Base-by-base conservation (phyloP, 2,329 filamentous ascomycete genomes). In the Cercospora brassicicola region DNA sequence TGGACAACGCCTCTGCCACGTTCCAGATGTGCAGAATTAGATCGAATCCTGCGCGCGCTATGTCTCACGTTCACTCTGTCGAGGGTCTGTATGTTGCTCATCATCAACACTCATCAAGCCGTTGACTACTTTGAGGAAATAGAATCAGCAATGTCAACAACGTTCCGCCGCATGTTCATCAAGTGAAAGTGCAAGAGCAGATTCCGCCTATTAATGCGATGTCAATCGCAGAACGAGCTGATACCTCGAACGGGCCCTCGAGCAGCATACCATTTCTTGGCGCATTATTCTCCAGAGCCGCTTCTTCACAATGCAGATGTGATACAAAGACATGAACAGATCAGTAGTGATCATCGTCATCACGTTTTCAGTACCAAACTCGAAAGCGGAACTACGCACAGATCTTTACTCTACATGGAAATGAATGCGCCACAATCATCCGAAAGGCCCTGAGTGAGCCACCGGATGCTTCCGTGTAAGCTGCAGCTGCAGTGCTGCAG, bases 401-500 rank as follows among this genome's bases (percentile, higher is more conserved):
- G 55, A 59, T 59, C 55, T 18, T 59, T 18, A 59, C 55, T n/a
- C 31, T n/a, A 23, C 18, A 10, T 18, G 28, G 55, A 20, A 18
- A 36, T 59, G 55, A 33, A 59, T 11, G n/a, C 55, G 31, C 55
- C 28, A 20, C 30, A 7, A 23, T 23, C 55, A 20, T 36, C 28
- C 55, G 15, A 18, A 20, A n/a, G 28, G 55, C 55, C 28, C 30
- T 55, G 48, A 20, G 28, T 33, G n/a, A 33, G 36, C 55, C 55
- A 13, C 11, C 55, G 55, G 55, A 15, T 59, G 4, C 8, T 6
- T 36, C 55, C 55, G 55, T 20, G 55, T 33, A 28, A 55, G 48
- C 42, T 36, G 28, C 60, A 62, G 28, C 61, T 55, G 30, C 61
- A 63, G 33, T 60, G 20, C 39, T 60, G 33, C 18, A 63, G 45